A percentile compares a stretch with the other conserved stretches of the same genome.
Conservation (phyloP, 305 asterid species). For the Rubia occidens region DNA sequence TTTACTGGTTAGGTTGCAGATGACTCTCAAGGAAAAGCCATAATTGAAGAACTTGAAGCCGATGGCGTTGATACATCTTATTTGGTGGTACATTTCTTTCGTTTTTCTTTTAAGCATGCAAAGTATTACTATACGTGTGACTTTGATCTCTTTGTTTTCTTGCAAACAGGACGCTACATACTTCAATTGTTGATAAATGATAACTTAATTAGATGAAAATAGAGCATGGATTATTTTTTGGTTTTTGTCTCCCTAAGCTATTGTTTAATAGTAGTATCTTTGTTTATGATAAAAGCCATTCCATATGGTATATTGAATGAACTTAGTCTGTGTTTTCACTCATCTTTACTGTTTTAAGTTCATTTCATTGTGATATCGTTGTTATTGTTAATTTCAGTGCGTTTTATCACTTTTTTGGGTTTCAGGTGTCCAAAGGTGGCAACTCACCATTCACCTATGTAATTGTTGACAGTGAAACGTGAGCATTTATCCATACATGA, state of each 20-base stretch:
- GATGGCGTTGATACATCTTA: constrained; percentile 86
- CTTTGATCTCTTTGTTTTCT: not conserved
- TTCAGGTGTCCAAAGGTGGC: constrained; percentile 89
- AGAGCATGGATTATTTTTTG: not conserved
- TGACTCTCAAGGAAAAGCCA: constrained; percentile 84
- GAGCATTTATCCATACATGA: constrained; percentile 27
- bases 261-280: not conserved
- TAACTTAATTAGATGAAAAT: not conserved
- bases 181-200: not conserved
- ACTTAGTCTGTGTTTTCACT: not conserved
- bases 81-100: constrained; percentile 46
- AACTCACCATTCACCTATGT: constrained; percentile 93
- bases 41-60: constrained; percentile 67
- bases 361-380: not conserved
- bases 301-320: not conserved
- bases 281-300: not conserved
- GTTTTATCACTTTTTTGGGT: constrained; percentile 14
- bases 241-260: not conserved
- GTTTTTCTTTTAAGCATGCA: constrained; percentile 6
- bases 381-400: not conserved
- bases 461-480: constrained; percentile 90
- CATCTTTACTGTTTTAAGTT: not conserved
- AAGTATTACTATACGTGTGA: not conserved
- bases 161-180: not conserved
- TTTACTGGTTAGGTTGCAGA: constrained; percentile 58